Base-by-base conservation (phyloP, 2,329 filamentous ascomycete species). In the Ceratocystis smalleyi region DNA sequence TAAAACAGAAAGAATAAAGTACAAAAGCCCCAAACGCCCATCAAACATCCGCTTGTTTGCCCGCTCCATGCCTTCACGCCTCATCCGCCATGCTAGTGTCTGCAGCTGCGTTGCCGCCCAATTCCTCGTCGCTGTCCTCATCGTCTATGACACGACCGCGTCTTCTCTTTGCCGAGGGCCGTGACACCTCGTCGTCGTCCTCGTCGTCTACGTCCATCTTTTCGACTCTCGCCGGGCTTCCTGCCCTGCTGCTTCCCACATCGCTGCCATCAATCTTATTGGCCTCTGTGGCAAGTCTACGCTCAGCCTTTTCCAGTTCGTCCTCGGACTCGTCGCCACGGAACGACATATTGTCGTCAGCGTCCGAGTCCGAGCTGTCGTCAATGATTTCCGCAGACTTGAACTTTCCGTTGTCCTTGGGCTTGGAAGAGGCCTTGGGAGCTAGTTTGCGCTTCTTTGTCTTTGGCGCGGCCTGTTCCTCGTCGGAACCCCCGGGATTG, bases 301-400 rank as follows among this genome's bases (percentile, higher is more conserved):
- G 67, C 67, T 72, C 71, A 1, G 71, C 71, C 55, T 68, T 60
- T 57, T 73, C 72, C 6, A 73, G 69, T 65, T 68, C 69, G 64
- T 72, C 74, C 61, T 74, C 74, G 8, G 65, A 66, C 43, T 64
- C 65, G 10, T 66, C 65, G 30, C 27, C 61, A 17, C 59, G 65
- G 62, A 61, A 66, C 17, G 65, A 66, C 22, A 57, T 47, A 19
- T 64, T 64, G 5, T 75, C 74, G 15, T 72, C 72, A 1, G 69
- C 73, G 55, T 75, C 74, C 2, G 74, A 76, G 61, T 68, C 69
- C 10, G 55, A 72, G 8, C 73, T 77, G 2, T 79, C 79, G 12
- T 81, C 82, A 32, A 96, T 84, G 67, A 91, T 83, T 74, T 95
- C 91, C 1, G 82, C 85, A 61, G 87, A 91, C 80, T 96, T 96